phyloP scores from a whole-genome alignment of 352 stramenopile genomes.

The Phytophthora melonis region DNA sequence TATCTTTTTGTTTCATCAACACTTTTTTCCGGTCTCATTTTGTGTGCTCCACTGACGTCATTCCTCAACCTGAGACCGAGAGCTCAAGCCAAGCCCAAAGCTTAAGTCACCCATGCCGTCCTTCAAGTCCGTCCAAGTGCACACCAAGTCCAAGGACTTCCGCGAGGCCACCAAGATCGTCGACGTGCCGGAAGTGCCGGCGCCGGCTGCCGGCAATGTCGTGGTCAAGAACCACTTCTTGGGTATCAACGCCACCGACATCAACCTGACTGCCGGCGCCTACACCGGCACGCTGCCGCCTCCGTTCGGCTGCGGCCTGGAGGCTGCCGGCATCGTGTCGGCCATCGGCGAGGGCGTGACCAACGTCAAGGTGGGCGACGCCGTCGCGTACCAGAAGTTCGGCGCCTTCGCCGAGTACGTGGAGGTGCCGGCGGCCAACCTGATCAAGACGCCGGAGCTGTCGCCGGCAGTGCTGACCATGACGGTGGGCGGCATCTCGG shows the following conservation, averaged over 20 bases:
- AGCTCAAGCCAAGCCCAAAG: not conserved
- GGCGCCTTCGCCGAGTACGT: slow-evolving; percentile 33
- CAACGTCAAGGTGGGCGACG: slow-evolving; percentile 51
- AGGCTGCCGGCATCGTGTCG: slow-evolving; percentile 50
- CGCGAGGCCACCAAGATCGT: slow-evolving; percentile 32
- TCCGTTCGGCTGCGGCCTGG: slow-evolving; percentile 60
- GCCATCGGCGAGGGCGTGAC: slow-evolving; percentile 47
- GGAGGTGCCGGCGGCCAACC: slow-evolving; percentile 23
- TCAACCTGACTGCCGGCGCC: slow-evolving; percentile 54
- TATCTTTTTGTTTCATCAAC: slow-evolving; percentile 29
- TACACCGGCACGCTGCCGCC: slow-evolving; percentile 41
- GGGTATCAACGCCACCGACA: slow-evolving; percentile 62
- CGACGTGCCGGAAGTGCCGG: slow-evolving; percentile 34
- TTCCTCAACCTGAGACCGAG: slow-evolving; percentile 18
- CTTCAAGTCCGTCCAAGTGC: slow-evolving; percentile 46
- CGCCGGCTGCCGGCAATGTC: slow-evolving; percentile 22
- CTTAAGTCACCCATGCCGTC: slow-evolving; percentile 33
- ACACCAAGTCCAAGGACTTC: slow-evolving; percentile 57
- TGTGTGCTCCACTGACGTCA: slow-evolving; percentile 17
- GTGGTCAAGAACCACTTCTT: slow-evolving; percentile 46
- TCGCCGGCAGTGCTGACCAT: slow-evolving; percentile 28
- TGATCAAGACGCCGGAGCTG: slow-evolving; percentile 35
- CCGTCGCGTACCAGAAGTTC: slow-evolving; percentile 52
- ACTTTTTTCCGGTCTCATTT: slow-evolving; percentile 16
- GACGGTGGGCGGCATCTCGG: slow-evolving; percentile 35